Evolutionary conservation across 495 filamentous ascomycete genomes (phyloP).

Genomic region (Hypoxylon cercidicola): DNA sequence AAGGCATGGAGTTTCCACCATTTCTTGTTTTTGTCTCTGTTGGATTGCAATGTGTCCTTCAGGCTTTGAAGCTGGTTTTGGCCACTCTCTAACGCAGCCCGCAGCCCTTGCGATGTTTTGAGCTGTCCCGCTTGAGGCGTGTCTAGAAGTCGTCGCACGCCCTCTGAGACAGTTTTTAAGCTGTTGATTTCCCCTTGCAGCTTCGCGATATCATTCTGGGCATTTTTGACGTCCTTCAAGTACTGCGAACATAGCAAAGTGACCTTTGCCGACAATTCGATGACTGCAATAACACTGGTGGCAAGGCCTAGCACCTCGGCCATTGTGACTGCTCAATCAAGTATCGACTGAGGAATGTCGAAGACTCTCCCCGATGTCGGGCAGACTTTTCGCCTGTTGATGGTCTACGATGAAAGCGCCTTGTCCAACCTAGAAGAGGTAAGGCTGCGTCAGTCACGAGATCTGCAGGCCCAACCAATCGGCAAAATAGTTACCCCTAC

Average conservation of each 20-base stretch:
- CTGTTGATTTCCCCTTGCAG: constrained; percentile 42
- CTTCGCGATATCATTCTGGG: constrained; percentile 48
- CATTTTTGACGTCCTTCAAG: constrained; percentile 46
- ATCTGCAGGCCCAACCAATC: no score
- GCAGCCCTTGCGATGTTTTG: constrained; percentile 15
- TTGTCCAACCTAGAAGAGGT: no score
- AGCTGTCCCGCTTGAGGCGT: constrained; percentile 25
- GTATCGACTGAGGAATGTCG: no score
- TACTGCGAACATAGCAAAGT: constrained; percentile 46
- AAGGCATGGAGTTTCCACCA: constrained; percentile 50
- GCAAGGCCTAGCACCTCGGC: constrained; percentile 15
- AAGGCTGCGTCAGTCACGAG: no score
- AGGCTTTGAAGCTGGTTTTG: constrained; percentile 44
- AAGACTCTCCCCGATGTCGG: no score
- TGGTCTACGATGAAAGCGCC: no score
- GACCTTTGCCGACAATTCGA: constrained; percentile 49
- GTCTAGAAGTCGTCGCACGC: constrained; percentile 11
- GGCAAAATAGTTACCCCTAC: no score
- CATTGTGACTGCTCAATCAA: no score
- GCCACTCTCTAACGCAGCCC: constrained; percentile 38
- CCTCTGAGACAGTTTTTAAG: constrained; percentile 31
- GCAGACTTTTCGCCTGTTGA: no score
- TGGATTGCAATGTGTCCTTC: constrained; percentile 47
- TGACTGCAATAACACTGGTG: constrained; percentile 50
- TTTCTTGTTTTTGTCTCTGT: constrained; percentile 37